Evolutionary conservation across 2,329 filamentous ascomycete genomes (phyloP).

Genomic region (Fusarium sp.): DNA sequence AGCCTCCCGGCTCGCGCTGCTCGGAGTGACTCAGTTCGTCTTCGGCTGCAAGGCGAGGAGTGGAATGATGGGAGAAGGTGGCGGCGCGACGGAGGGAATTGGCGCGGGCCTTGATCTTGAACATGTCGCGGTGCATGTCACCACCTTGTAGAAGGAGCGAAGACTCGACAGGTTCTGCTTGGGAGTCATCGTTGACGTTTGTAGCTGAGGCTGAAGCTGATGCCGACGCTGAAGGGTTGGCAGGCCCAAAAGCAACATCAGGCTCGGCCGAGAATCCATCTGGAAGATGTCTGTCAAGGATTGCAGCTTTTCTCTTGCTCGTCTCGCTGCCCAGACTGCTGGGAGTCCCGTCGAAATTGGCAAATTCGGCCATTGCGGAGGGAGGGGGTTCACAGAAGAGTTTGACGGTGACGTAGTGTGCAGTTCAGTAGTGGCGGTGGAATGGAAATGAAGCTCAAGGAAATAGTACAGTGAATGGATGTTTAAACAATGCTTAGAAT

Average conservation of each 20-base stretch:
- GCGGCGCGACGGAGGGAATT: slow-evolving; percentile 66
- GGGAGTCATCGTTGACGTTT: slow-evolving; percentile 27
- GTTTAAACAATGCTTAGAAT: slow-evolving; percentile 9
- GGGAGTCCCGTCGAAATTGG: slow-evolving; percentile 43
- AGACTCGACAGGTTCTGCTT: slow-evolving; percentile 62
- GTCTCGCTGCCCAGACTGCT: slow-evolving; percentile 45
- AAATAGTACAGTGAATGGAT: slow-evolving; percentile 1
- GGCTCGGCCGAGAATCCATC: slow-evolving; percentile 55
- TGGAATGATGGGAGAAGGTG: slow-evolving; percentile 71
- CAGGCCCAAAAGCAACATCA: slow-evolving; percentile 48
- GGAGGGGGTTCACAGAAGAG: slow-evolving; percentile 4
- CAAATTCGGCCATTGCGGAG: slow-evolving; percentile 45
- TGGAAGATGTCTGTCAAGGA: slow-evolving; percentile 53
- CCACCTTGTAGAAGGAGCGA: slow-evolving; percentile 79
- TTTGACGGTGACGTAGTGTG: slow-evolving; percentile 28
- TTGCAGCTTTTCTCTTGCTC: slow-evolving; percentile 49
- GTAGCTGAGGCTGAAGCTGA: slow-evolving; percentile 32
- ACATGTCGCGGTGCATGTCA: slow-evolving; percentile 82
- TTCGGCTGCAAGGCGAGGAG: slow-evolving; percentile 45
- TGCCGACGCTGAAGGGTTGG: slow-evolving; percentile 17
- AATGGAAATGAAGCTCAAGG: slow-evolving; percentile 3
- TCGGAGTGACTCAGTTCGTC: slow-evolving; percentile 51
- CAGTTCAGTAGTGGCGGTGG: not conserved
- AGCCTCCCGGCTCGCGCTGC: slow-evolving; percentile 59
- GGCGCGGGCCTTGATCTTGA: slow-evolving; percentile 73